Evolutionary conservation across 1,139 yeast species (phyloP), one percentile per base, ranked within the genome.

Genomic region (Sugiyamaella neomexicana): DNA sequence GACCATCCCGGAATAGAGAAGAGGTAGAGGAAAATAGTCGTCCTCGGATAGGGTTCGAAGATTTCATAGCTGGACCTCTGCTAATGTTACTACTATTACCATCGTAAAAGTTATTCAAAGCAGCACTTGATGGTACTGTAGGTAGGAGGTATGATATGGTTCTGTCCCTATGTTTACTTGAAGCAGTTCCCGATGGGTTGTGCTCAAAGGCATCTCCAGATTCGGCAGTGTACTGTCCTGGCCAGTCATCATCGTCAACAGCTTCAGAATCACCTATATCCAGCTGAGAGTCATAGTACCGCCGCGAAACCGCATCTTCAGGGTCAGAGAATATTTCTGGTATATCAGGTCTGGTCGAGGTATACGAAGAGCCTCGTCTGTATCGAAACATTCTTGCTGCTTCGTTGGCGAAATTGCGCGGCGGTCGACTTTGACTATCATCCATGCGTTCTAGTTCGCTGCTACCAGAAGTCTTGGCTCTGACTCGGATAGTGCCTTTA

Each of bases 401-500:
- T 29, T 36, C 43, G 31, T 50, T 45, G 43, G 10, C 29, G 23
- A 5, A 34, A 15, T 50, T 45, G n/a, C 52, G 55, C 10, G 52
- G 48, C 1, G 25, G 29, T 20, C 25, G 42, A n/a, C 17, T 25
- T n/a, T 13, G 8, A 20, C 13, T 38, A 37, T 42, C 44, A 39
- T 42, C 42, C 12, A 46, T 29, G 15, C 27, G 25, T 9, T 34
- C 37, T 2, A 20, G 8, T n/a, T 34, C 41, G 38, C 15, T 55
- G 38, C 15, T 55, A 37, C 16, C 23, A 9, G 36, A 40, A 15
- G n/a, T 25, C 27, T 16, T 37, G 36, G 47, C 40, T n/a, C 32
- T 53, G 13, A 57, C 55, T 10, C 56, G 57, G n/a, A 62, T 53
- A 0, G 65, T 62, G 1, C 68, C 68, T 39, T 66, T 65, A 49